Base-by-base conservation (phyloP, 805 yeast species). In the Yamadazyma tumulicola region DNA sequence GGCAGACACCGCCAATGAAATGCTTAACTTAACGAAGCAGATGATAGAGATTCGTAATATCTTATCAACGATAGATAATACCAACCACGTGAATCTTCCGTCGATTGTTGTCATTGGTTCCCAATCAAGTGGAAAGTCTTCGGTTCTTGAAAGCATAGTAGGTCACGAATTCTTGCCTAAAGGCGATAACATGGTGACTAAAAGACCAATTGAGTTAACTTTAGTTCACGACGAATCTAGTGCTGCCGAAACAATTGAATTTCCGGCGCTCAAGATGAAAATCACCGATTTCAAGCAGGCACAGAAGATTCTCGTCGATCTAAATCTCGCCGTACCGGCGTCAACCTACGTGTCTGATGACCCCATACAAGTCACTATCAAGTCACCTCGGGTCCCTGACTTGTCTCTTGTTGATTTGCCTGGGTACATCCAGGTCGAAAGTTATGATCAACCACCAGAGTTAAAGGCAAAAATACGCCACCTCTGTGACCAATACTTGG, bases 141-240 rank as follows among this genome's bases (percentile, higher is more conserved):
- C 97, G 1, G 98, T 93, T 1, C 70, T 93, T 31, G 98, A 93
- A 57, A 77, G 96, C 5, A 85, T 93, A 38, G 99, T 93, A 4
- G 99, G 99, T n/a, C 95, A 85, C 48, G 97, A 93, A 55, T 93
- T 93, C 48, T 65, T 93, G 38, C 99, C 99, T 22, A 93, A 93
- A 59, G 99, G 99, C 20, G 77, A 86, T 26, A 93, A 94, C 55
- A 94, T 93, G 98, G 98, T 94, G 21, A 93, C 99, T 0, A 77
- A 97, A 57, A 75, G 98, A 49, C 99, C 99, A 1, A 91, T 93
- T 30, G 99, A 93, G 62, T 70, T 93, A 45, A 94, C 98, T 0
- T 68, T 93, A 31, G 81, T 93, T 6, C 89, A 93, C 54, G 78
- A 95, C 3, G 89, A 94, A n/a, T 68, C 63, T 8, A 57, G 79